Evolutionary conservation across 2,329 filamentous ascomycete species (phyloP).

Genomic region (Fusarium ramigenum): DNA sequence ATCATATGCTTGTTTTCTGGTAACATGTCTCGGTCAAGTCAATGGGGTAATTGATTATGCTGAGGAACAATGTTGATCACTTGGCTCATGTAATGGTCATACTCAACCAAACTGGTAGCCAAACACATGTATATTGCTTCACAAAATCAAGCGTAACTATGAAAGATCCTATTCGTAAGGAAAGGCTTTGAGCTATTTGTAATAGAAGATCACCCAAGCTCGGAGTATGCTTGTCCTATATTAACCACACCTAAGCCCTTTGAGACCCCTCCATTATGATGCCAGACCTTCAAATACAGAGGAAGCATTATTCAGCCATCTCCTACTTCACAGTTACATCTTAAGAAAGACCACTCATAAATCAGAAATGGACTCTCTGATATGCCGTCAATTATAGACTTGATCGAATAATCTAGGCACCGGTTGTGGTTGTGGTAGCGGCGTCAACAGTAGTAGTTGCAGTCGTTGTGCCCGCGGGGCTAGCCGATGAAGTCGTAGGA

Average conservation of each 20-base stretch:
- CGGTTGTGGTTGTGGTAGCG: not conserved
- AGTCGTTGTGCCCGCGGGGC: not conserved
- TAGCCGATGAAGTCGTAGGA: not conserved
- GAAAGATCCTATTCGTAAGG: not conserved
- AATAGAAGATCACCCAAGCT: not conserved
- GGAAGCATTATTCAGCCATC: not conserved
- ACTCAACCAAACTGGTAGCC: not conserved
- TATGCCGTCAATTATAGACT: not conserved
- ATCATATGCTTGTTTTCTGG: not conserved
- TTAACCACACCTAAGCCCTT: not conserved
- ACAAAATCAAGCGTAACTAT: not conserved
- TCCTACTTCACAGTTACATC: not conserved
- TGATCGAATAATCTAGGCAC: not conserved
- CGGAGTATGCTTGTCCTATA: not conserved
- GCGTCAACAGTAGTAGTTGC: not conserved
- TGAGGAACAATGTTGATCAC: not conserved
- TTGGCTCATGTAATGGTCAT: not conserved
- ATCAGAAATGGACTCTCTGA: not conserved
- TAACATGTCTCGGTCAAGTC: not conserved
- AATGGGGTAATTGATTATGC: not conserved
- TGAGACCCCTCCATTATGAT: not conserved
- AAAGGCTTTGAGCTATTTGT: not conserved
- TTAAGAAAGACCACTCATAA: not conserved
- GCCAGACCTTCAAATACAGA: not conserved
- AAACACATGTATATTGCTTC: not conserved